Conservation (phyloP, 2,329 filamentous ascomycete species). For the Epichloe elymi region DNA sequence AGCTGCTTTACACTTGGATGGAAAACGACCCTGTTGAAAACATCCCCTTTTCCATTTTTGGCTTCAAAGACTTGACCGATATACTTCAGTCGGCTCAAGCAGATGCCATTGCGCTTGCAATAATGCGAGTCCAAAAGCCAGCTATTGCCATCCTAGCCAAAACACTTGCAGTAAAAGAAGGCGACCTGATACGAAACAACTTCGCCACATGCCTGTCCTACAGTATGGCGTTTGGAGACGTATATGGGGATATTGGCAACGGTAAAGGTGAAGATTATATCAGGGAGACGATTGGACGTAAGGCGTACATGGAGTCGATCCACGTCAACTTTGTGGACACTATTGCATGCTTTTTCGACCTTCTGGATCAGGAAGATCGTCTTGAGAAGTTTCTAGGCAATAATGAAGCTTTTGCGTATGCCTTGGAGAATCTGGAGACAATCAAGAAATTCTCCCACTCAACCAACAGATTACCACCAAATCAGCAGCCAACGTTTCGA, state of each 20-base stretch:
- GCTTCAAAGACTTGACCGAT: slow-evolving; percentile 54
- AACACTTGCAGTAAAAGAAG: slow-evolving; percentile 38
- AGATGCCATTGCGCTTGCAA: slow-evolving; percentile 66
- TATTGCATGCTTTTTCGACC: slow-evolving; percentile 60
- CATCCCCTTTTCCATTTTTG: slow-evolving; percentile 79
- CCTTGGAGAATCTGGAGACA: slow-evolving; percentile 49
- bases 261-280: slow-evolving; percentile 52
- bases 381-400: slow-evolving; percentile 55
- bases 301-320: slow-evolving; percentile 49
- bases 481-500: slow-evolving; percentile 78
- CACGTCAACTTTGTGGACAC: slow-evolving; percentile 64
- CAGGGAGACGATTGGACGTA: slow-evolving; percentile 54
- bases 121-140: slow-evolving; percentile 65
- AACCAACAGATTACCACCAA: slow-evolving; percentile 50
- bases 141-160: slow-evolving; percentile 47
- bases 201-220: slow-evolving; percentile 78
- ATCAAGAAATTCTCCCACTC: slow-evolving; percentile 62
- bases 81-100: slow-evolving; percentile 59
- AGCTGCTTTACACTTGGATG: slow-evolving; percentile 86
- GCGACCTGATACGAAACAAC: slow-evolving; percentile 47
- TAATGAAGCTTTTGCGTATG: slow-evolving; percentile 42
- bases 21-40: slow-evolving; percentile 50
- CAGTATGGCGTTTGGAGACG: slow-evolving; percentile 50
- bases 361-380: slow-evolving; percentile 64
- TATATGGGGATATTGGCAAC: slow-evolving; percentile 19